These are phyloP conservation scores for Hamigera avellanea DNA, from an alignment of 495 filamentous ascomycete genomes.

Conservation along the genomic window DNA sequence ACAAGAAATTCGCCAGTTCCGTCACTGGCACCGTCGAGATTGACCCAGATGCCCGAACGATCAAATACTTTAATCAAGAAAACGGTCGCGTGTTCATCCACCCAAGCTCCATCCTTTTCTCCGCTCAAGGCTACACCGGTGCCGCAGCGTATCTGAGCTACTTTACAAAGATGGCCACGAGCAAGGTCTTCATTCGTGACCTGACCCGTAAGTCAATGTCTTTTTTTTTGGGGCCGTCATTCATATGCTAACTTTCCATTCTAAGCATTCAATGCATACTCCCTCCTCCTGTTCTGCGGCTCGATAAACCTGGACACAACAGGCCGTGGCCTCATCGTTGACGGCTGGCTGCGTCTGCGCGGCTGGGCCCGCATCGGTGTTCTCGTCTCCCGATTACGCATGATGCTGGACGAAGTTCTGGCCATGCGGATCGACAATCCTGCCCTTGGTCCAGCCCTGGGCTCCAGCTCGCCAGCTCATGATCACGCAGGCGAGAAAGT, in stretches of 20 bases:
- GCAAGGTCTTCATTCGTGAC: slow-evolving; percentile 79
- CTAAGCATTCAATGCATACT: slow-evolving; percentile 79
- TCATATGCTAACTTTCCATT: slow-evolving; percentile 5
- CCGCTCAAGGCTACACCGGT: slow-evolving; percentile 59
- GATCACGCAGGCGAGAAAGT: slow-evolving; percentile 45
- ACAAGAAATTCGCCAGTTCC: slow-evolving; percentile 84
- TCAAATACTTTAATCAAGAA: slow-evolving; percentile 84
- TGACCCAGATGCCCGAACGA: slow-evolving; percentile 82
- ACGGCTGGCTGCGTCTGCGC: slow-evolving; percentile 81
- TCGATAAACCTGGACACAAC: slow-evolving; percentile 74
- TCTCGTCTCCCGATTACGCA: slow-evolving; percentile 68
- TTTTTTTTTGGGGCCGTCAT: background rate
- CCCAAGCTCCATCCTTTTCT: slow-evolving; percentile 76
- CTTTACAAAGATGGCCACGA: slow-evolving; percentile 82
- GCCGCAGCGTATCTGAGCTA: slow-evolving; percentile 65
- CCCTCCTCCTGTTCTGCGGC: slow-evolving; percentile 82
- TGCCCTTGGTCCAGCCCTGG: slow-evolving; percentile 16
- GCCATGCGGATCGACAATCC: slow-evolving; percentile 71
- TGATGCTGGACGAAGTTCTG: slow-evolving; percentile 77
- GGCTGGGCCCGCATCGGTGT: slow-evolving; percentile 96
- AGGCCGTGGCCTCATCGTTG: slow-evolving; percentile 79
- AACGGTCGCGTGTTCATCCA: slow-evolving; percentile 87
- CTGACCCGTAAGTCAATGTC: slow-evolving; percentile 58
- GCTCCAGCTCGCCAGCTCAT: slow-evolving; percentile 1
- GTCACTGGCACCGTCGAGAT: slow-evolving; percentile 79